Conservation (phyloP, 345 rosid genomes). For the Gossypium anomalum region DNA sequence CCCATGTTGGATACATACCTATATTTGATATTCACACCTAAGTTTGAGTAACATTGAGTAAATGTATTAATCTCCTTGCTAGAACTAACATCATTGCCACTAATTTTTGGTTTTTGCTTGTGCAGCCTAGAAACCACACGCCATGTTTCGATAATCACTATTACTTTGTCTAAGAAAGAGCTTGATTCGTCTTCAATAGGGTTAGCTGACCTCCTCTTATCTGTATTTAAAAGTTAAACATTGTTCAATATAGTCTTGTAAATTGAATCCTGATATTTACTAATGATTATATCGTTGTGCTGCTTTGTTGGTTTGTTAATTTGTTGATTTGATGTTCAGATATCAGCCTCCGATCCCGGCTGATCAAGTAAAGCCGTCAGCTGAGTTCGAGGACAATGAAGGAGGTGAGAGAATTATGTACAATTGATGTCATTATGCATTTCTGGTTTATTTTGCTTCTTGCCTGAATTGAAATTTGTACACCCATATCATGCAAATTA, state of each 20-base stretch:
- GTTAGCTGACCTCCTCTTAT: constrained; percentile 25
- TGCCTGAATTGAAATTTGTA: neutral
- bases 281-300: neutral
- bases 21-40: too few relatives aligned
- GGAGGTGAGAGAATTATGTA: constrained; percentile 23
- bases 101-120: constrained; percentile 5
- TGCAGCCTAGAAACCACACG: constrained; percentile 59
- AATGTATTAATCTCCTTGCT: neutral
- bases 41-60: too few relatives aligned
- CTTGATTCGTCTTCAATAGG: constrained; percentile 47
- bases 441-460: neutral
- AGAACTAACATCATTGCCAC: neutral
- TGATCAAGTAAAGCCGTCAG: constrained; percentile 33
- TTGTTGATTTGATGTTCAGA: constrained; percentile 18
- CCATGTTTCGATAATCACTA: constrained; percentile 56
- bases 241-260: neutral
- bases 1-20: too few relatives aligned
- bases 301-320: neutral
- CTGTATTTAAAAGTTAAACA: neutral
- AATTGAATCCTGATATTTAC: neutral
- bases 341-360: constrained; percentile 46
- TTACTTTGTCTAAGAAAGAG: constrained; percentile 49
- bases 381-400: constrained; percentile 29
- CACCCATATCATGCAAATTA: constrained; percentile 12
- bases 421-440: neutral